phyloP scores from a whole-genome alignment of 2,329 filamentous ascomycete genomes.

The Colletotrichum abscissum region DNA sequence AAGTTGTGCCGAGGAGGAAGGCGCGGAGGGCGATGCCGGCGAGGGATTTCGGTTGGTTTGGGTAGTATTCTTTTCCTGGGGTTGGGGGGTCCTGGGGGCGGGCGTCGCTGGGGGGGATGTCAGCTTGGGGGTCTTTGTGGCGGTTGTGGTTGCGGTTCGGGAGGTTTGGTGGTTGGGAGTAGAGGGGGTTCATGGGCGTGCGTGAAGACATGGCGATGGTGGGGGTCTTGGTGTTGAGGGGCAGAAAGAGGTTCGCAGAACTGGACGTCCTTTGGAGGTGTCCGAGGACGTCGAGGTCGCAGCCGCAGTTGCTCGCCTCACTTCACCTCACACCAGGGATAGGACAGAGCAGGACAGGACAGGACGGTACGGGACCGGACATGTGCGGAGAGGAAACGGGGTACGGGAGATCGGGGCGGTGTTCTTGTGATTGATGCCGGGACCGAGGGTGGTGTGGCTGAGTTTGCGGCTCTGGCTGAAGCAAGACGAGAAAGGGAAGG shows the following conservation, averaged over 20 bases:
- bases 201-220: slow-evolving; percentile 19
- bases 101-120: slow-evolving; percentile 31
- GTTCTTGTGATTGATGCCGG: not conserved
- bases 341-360: not conserved
- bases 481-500: not conserved
- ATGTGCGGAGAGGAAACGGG: not conserved
- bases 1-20: slow-evolving; percentile 61
- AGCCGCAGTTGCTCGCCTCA: not conserved
- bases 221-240: slow-evolving; percentile 30
- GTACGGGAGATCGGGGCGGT: not conserved
- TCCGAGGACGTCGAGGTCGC: not conserved
- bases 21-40: slow-evolving; percentile 69
- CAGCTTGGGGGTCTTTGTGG: slow-evolving; percentile 30
- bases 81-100: slow-evolving; percentile 38
- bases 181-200: slow-evolving; percentile 21
- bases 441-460: slow-evolving; percentile 4
- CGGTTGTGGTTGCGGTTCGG: not conserved
- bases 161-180: not conserved
- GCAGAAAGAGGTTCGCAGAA: not conserved
- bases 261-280: not conserved
- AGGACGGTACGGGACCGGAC: too few species aligned
- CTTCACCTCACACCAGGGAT: not conserved
- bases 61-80: slow-evolving; percentile 49
- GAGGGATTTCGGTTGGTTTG: slow-evolving; percentile 65
- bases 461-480: not conserved